phyloP scores from a whole-genome alignment of 208 protist genomes.

The Phytomonas sp. region DNA sequence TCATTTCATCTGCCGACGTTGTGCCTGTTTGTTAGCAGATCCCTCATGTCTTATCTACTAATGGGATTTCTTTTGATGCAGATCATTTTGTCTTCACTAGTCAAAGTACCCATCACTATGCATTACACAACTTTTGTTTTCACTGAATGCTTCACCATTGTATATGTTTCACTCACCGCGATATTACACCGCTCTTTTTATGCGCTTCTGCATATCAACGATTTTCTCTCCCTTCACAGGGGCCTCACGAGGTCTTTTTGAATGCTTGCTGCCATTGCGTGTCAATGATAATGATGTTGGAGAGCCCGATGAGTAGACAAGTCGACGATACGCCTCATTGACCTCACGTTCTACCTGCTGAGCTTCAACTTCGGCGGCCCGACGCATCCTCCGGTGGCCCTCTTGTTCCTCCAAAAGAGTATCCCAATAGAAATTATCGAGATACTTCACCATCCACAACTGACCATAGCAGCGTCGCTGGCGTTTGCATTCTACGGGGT shows the following conservation, averaged over 20 bases:
- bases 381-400: slow-evolving; percentile 28
- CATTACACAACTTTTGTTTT: background rate
- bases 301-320: slow-evolving; percentile 13
- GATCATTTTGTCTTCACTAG: background rate
- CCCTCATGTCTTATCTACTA: background rate
- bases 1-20: background rate
- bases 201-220: background rate
- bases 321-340: slow-evolving; percentile 71
- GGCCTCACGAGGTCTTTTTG: background rate
- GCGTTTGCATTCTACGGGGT: slow-evolving; percentile 48
- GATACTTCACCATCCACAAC: slow-evolving; percentile 72
- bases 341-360: slow-evolving; percentile 36
- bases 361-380: slow-evolving; percentile 38
- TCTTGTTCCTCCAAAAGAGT: slow-evolving; percentile 53
- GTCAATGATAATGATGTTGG: background rate
- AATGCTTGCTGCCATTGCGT: background rate
- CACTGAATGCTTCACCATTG: background rate
- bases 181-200: background rate
- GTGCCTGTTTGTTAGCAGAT: background rate
- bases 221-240: background rate
- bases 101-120: background rate
- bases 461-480: slow-evolving; percentile 61
- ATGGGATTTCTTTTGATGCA: background rate
- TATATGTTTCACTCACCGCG: background rate
- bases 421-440: slow-evolving; percentile 55